Conservation (phyloP, 345 rosid genomes). For the Brassica juncea region DNA sequence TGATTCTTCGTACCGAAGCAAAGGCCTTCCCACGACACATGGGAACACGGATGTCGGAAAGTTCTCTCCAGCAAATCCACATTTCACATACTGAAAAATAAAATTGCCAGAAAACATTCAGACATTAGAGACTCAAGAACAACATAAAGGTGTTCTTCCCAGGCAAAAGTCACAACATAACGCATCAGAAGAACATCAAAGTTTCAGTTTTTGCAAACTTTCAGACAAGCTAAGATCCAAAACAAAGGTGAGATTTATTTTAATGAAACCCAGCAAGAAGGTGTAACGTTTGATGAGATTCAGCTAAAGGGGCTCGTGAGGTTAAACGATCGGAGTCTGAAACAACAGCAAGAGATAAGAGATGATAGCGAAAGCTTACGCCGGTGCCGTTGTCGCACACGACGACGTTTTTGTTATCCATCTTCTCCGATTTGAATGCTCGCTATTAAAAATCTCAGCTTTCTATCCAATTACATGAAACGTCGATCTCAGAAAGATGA, state of each 20-base stretch:
- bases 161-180: background rate
- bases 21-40: slow-evolving; percentile 88
- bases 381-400: slow-evolving; percentile 99
- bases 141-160: background rate
- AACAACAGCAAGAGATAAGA: background rate
- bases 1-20: slow-evolving; percentile 88
- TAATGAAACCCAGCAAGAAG: background rate
- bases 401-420: slow-evolving; percentile 83
- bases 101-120: background rate
- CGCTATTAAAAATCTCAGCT: background rate
- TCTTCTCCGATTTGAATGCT: slow-evolving; percentile 28
- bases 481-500: slow-evolving; percentile 9
- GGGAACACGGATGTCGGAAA: slow-evolving; percentile 96
- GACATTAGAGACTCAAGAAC: slow-evolving; percentile 14
- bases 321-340: background rate
- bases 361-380: slow-evolving; percentile 43
- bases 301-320: background rate
- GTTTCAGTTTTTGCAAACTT: slow-evolving; percentile 5
- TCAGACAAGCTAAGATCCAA: slow-evolving; percentile 2
- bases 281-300: slow-evolving; percentile 3
- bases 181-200: background rate
- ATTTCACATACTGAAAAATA: slow-evolving; percentile 81
- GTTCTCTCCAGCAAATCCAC: slow-evolving; percentile 98
- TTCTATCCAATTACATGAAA: background rate
- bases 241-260: background rate